These are phyloP conservation scores for Backusella australiensis DNA, from an alignment of 192 early-diverging fungal genomes.

Conservation along the genomic window DNA sequence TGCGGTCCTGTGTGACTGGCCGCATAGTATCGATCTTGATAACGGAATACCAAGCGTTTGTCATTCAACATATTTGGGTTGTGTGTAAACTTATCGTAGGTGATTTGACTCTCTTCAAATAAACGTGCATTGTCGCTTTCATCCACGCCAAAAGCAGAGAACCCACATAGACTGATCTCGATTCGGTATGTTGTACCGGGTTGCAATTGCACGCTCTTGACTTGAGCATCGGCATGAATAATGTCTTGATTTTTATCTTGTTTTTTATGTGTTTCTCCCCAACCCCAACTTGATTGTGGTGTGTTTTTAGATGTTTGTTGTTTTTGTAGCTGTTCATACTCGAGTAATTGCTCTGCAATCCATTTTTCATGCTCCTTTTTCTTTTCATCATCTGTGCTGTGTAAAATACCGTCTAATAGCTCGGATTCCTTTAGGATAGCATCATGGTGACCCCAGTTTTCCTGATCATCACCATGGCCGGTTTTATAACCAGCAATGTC, in stretches of 20 bases:
- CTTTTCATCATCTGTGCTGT: not conserved
- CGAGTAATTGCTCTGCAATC: not conserved
- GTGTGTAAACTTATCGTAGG: conserved; percentile 53
- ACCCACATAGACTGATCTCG: conserved; percentile 57
- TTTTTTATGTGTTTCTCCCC: not conserved
- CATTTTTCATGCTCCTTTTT: not conserved
- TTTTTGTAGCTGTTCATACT: not conserved
- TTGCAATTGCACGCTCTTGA: conserved; percentile 25
- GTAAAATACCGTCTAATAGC: not conserved
- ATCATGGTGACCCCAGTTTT: not conserved
- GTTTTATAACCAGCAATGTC: conserved; percentile 54
- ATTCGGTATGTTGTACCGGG: conserved; percentile 40
- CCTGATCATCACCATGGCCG: not conserved
- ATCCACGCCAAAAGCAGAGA: conserved; percentile 43
- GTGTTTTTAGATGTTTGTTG: not conserved
- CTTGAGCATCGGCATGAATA: not conserved
- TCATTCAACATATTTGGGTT: conserved; percentile 56
- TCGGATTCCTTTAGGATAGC: not conserved
- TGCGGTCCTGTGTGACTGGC: conserved; percentile 61
- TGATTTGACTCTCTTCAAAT: conserved; percentile 49
- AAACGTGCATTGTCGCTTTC: conserved; percentile 38
- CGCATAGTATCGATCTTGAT: conserved; percentile 62
- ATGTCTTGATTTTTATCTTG: not conserved
- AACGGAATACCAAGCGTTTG: conserved; percentile 49
- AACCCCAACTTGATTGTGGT: not conserved